Evolutionary conservation across 345 rosid genomes (phyloP).

Genomic region (Sisymbrium altissimum): DNA sequence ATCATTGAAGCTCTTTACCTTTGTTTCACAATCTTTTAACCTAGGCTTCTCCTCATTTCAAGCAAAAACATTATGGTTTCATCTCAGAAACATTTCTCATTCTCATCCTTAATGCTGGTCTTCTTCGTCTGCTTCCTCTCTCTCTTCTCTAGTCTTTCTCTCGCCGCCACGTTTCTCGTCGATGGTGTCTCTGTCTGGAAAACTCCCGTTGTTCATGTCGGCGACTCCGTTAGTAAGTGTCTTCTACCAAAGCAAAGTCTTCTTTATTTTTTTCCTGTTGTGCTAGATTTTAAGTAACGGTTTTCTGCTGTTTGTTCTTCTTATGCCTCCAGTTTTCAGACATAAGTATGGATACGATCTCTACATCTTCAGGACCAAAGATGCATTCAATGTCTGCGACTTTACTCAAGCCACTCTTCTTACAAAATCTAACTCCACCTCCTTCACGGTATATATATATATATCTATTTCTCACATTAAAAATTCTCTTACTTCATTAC

Average conservation of each 20-base stretch:
- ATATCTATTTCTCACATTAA: neutral
- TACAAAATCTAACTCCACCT: slow-evolving; percentile 61
- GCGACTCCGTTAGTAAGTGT: slow-evolving; percentile 70
- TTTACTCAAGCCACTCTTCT: slow-evolving; percentile 76
- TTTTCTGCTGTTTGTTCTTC: neutral
- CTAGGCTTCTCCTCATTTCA: slow-evolving; percentile 12
- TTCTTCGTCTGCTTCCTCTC: slow-evolving; percentile 36
- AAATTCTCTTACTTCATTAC: slow-evolving; percentile 1
- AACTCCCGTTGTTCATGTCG: slow-evolving; percentile 63
- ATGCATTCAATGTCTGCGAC: slow-evolving; percentile 78
- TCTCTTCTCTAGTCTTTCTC: slow-evolving; percentile 36
- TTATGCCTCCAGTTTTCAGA: slow-evolving; percentile 57
- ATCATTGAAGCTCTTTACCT: slow-evolving; percentile 31
- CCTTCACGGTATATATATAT: slow-evolving; percentile 56
- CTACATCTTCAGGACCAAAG: slow-evolving; percentile 78
- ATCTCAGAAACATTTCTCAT: slow-evolving; percentile 11
- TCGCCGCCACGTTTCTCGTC: slow-evolving; percentile 50
- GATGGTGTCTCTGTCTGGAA: slow-evolving; percentile 76
- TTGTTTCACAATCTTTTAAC: slow-evolving; percentile 5
- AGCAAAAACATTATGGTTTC: slow-evolving; percentile 12
- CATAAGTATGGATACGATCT: slow-evolving; percentile 66
- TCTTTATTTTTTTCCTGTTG: neutral
- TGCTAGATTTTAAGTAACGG: neutral
- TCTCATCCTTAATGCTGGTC: slow-evolving; percentile 33
- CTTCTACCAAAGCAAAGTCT: neutral